Base-by-base conservation (phyloP, 2,329 filamentous ascomycete genomes). In the Diplodia sapinea region DNA sequence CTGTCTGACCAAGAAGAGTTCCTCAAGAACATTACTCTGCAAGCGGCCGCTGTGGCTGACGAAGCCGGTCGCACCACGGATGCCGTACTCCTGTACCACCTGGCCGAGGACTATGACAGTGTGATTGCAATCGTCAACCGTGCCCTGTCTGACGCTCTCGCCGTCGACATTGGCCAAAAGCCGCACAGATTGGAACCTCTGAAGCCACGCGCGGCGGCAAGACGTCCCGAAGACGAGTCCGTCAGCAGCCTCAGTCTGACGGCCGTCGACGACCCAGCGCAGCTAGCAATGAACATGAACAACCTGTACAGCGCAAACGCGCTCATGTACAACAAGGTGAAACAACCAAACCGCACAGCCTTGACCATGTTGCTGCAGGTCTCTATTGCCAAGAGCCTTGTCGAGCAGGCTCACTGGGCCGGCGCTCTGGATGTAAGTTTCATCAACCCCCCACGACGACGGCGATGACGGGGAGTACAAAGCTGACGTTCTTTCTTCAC, bases 21-120 rank as follows among this genome's bases (percentile, higher is more conserved):
- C 77, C 87, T 99, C 78, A 90, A 89, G 74, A 91, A 90, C n/a
- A 94, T 99, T 73, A 98, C 94, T 1, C 85, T 95, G 52, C 93
- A 97, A 78, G 95, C 95, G 9, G 95, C 95, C 50, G 90, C 91
- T 71, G 92, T 94, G 74, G 95, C 95, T 4, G 94, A 99, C 73
- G 94, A 98, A 78, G 96, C 94, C 73, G 94, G 95, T 49, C 88
- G 96, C 61, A 93, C 91, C 1, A 96, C 94, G 0, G 95, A 99
- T 79, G 94, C 96, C 2, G 94, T 98, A 15, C 85, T 99, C 62
- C 85, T 99, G 63, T 98, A 96, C 78, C 94, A 99, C 78, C 85
- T 99, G 52, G 94, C 95, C 0, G 92, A 93, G 74, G 94, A 99
- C 78, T 98, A 96, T 77, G 93, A 99, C 77, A 93, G 89, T 65